Percentiles rank a stretch among this genome's conserved stretches.
phyloP scores from a whole-genome alignment of 176 grass and related monocot genomes.

The barley (Hordeum vulgare) region MorexV3_pseudomolecules_assembly NC_058524.1:625375136-625375635 shows the following conservation, averaged over 20 bases:
- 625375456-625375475: background rate
- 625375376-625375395: background rate
- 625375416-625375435: slow-evolving; percentile 29
- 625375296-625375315: too few species aligned
- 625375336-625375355: background rate
- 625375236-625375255: slow-evolving; percentile 45
- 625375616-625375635: too few species aligned
- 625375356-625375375: background rate
- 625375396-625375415: slow-evolving; percentile 26
- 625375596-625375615: too few species aligned
- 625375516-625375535: background rate
- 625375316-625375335: background rate
- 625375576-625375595: background rate
- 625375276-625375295: background rate
- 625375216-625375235: slow-evolving; percentile 56
- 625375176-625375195: slow-evolving; percentile 80
- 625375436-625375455: background rate
- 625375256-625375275: background rate
- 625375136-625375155: background rate
- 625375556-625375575: too few species aligned
- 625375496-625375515: background rate
- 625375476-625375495: background rate
- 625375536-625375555: background rate
- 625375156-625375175: background rate
- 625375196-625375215: slow-evolving; percentile 45